Conservation (phyloP, 2,329 filamentous ascomycete genomes). For the Fusarium drepaniforme region DNA sequence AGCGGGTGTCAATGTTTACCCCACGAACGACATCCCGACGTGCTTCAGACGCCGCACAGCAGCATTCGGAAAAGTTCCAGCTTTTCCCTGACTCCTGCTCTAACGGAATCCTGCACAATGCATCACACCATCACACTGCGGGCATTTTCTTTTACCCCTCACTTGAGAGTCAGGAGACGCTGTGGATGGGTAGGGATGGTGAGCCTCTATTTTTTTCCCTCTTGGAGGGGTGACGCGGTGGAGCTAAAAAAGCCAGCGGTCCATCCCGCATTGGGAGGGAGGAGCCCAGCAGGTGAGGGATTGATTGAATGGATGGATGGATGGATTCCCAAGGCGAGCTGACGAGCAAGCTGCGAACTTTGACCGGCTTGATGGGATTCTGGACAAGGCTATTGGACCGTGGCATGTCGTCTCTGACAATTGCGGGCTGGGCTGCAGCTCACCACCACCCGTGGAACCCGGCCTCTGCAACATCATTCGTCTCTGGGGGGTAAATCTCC, state of each 20-base stretch:
- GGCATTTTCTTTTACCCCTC: slow-evolving; percentile 40
- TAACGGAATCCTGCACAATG: slow-evolving; percentile 44
- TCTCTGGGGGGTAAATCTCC: slow-evolving; percentile 33
- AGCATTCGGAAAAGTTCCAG: slow-evolving; percentile 7
- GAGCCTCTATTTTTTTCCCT: slow-evolving; percentile 14
- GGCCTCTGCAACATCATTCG: slow-evolving; percentile 33
- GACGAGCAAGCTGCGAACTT: slow-evolving; percentile 38
- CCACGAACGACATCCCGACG: slow-evolving; percentile 18
- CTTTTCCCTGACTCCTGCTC: slow-evolving; percentile 38
- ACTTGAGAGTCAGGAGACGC: slow-evolving; percentile 42
- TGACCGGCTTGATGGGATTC: slow-evolving; percentile 23
- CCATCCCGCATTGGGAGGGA: slow-evolving; percentile 42
- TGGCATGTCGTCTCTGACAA: slow-evolving; percentile 35
- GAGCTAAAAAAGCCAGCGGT: slow-evolving; percentile 30
- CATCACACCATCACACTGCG: slow-evolving; percentile 41
- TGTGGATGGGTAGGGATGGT: slow-evolving; percentile 25
- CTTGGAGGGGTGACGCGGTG: slow-evolving; percentile 41
- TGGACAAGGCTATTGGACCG: slow-evolving; percentile 39
- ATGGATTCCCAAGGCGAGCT: slow-evolving; percentile 30
- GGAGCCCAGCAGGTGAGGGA: slow-evolving; percentile 15
- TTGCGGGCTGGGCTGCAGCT: slow-evolving; percentile 42
- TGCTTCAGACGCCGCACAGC: slow-evolving; percentile 17
- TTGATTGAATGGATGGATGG: neutral
- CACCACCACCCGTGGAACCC: slow-evolving; percentile 32
- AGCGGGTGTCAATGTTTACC: slow-evolving; percentile 38